Evolutionary conservation across 169 alveolate species (phyloP).

Genomic region (Plasmodium knowlesi): DNA sequence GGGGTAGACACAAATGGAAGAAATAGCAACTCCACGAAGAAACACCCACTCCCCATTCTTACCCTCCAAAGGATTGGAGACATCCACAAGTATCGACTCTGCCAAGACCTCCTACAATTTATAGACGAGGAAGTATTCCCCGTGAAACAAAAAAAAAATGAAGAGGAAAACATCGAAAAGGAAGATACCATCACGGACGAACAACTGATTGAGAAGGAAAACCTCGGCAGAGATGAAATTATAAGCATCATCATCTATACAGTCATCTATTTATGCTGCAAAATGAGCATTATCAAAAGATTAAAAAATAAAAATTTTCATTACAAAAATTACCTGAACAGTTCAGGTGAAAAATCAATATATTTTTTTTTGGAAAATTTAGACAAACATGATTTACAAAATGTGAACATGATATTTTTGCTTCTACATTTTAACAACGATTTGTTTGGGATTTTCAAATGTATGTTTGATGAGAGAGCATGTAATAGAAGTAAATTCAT

Average conservation of each 20-base stretch:
- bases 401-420: conserved; percentile 36
- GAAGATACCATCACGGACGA: background rate
- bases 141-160: background rate
- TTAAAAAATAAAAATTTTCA: conserved; percentile 26
- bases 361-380: conserved; percentile 31
- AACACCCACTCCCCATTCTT: conserved; percentile 27
- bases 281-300: conserved; percentile 40
- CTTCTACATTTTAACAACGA: conserved; percentile 27
- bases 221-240: conserved; percentile 23
- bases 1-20: background rate
- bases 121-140: conserved; percentile 8
- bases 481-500: background rate
- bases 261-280: conserved; percentile 42
- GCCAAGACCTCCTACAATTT: conserved; percentile 7
- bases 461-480: background rate
- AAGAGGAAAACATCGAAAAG: background rate
- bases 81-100: conserved; percentile 42
- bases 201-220: background rate
- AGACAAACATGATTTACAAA: conserved; percentile 67
- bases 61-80: conserved; percentile 3
- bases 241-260: conserved; percentile 25
- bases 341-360: background rate
- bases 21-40: background rate
- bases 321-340: background rate
- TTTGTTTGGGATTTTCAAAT: background rate